Percentiles rank a stretch among this genome's conserved stretches.
Conservation (phyloP, 139 green algal species). For the Diplosphaera chodatii region DNA sequence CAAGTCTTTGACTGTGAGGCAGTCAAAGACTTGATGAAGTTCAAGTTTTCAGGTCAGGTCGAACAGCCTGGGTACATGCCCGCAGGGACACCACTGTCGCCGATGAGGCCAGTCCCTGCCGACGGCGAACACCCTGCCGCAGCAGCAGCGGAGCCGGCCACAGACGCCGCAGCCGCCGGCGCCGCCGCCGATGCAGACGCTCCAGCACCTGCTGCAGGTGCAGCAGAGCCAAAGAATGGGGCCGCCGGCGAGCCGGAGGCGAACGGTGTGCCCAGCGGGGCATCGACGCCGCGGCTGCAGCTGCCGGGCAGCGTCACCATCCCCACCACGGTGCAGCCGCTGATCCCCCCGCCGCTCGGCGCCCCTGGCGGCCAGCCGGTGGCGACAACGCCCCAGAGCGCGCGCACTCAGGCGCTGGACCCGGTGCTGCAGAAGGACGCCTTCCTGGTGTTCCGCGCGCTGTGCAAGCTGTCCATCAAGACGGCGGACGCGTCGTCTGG, state of each 20-base stretch:
- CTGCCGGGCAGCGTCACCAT: not conserved
- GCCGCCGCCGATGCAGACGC: not conserved
- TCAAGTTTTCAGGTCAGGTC: too few species aligned
- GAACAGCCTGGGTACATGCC: too few species aligned
- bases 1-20: too few species aligned
- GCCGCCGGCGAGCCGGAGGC: not conserved
- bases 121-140: not conserved
- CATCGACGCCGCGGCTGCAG: constrained; percentile 7
- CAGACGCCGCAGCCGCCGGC: constrained; percentile 5
- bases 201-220: too few species aligned
- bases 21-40: too few species aligned
- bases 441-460: constrained; percentile 92
- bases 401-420: not conserved
- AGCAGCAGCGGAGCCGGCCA: not conserved
- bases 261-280: not conserved
- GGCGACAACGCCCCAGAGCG: too few species aligned
- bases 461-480: constrained; percentile 95
- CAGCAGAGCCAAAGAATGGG: too few species aligned
- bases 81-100: too few species aligned
- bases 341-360: too few species aligned
- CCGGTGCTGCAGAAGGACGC: constrained; percentile 78
- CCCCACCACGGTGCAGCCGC: not conserved
- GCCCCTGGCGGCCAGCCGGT: too few species aligned
- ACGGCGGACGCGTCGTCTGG: constrained; percentile 44
- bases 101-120: not conserved